phyloP scores from a whole-genome alignment of 2,329 filamentous ascomycete genomes.

The Aspergillus spinulosporus region DNA sequence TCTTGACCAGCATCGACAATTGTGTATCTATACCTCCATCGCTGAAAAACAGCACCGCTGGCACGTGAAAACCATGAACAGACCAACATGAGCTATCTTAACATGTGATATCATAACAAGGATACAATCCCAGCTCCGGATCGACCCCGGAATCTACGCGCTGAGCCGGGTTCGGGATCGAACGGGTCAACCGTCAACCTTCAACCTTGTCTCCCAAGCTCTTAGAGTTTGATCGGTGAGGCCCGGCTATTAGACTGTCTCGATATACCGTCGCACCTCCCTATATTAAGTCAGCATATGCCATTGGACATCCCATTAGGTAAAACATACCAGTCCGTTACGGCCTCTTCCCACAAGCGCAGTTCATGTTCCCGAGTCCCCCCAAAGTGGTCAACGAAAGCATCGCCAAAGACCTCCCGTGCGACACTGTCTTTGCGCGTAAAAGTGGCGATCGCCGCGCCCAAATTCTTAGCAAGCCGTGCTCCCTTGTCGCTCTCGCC shows the following conservation, averaged over 20 bases:
- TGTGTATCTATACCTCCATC: conserved; percentile 2
- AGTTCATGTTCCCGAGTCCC: conserved; percentile 92
- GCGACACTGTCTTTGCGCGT: conserved; percentile 77
- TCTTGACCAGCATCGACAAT: not conserved
- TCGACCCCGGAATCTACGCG: not conserved
- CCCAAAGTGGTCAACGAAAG: conserved; percentile 93
- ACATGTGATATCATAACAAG: conserved; percentile 13
- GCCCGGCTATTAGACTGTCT: conserved; percentile 60
- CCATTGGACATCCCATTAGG: conserved; percentile 27
- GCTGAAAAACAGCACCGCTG: conserved; percentile 1
- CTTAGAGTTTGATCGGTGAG: too few relatives aligned
- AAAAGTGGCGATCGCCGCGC: conserved; percentile 80
- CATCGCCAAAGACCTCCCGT: conserved; percentile 89
- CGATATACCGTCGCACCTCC: conserved; percentile 77
- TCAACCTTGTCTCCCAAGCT: not conserved
- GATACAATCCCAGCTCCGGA: not conserved
- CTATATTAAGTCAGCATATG: conserved; percentile 42
- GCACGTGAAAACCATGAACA: conserved; percentile 9
- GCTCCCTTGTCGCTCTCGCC: conserved; percentile 69
- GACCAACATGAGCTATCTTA: not conserved
- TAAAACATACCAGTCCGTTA: conserved; percentile 84
- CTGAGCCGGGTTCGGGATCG: conserved; percentile 8
- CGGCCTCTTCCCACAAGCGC: conserved; percentile 87
- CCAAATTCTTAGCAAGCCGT: conserved; percentile 78
- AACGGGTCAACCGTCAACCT: conserved; percentile 7